Conservation (phyloP, 305 asterid species). For the Galium porrigens region DNA sequence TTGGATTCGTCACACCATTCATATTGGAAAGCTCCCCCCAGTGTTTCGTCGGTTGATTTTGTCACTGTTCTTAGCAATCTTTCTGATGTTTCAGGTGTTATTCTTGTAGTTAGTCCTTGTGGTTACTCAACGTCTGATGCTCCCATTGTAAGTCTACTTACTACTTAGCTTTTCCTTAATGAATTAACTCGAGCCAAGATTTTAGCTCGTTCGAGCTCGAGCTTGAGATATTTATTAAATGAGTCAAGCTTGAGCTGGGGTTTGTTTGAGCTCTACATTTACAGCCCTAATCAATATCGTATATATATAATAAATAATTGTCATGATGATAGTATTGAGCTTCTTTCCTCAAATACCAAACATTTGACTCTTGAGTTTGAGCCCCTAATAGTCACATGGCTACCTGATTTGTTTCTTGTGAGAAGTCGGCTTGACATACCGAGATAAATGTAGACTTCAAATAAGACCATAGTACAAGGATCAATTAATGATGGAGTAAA, state of each 20-base stretch:
- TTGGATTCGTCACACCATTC: constrained; percentile 48
- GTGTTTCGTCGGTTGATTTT: constrained; percentile 62
- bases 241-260: neutral
- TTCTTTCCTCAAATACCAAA: neutral
- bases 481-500: neutral
- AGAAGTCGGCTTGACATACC: neutral
- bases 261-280: too few relatives aligned
- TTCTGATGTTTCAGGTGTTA: constrained; percentile 81
- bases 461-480: neutral
- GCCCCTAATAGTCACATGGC: neutral
- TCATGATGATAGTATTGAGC: neutral
- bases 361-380: neutral
- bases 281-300: neutral
- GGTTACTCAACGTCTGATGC: constrained; percentile 80
- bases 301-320: neutral
- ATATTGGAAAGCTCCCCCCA: constrained; percentile 83
- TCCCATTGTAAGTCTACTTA: constrained; percentile 63
- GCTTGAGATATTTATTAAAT: too few relatives aligned
- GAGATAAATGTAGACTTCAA: neutral
- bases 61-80: constrained; percentile 59
- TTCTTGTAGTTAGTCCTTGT: constrained; percentile 77
- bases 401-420: neutral
- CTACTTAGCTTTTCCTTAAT: constrained; percentile 13
- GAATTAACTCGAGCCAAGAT: constrained; percentile 1
- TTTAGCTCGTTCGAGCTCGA: too few relatives aligned